phyloP scores from a whole-genome alignment of 2,329 filamentous ascomycete species.

The Cephalotrichum gorgonifer region DNA sequence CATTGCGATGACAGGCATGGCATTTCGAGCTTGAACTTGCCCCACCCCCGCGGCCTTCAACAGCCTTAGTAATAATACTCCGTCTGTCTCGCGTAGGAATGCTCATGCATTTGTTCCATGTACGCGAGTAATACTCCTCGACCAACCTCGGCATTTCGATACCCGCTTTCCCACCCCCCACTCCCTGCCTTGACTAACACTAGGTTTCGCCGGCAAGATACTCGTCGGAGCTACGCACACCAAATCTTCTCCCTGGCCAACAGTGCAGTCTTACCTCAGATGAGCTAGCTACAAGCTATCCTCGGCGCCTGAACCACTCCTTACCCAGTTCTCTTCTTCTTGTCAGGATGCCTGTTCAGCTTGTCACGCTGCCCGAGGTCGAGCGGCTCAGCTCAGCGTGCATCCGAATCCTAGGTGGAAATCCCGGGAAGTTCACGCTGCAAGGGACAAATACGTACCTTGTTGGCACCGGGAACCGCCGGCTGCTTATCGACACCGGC shows the following conservation, averaged over 20 bases:
- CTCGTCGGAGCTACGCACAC: too few species aligned
- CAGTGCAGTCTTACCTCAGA: too few species aligned
- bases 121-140: too few species aligned
- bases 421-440: slow-evolving; percentile 71
- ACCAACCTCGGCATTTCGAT: too few species aligned
- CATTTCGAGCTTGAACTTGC: too few species aligned
- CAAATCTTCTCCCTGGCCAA: too few species aligned
- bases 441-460: slow-evolving; percentile 93
- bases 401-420: slow-evolving; percentile 79
- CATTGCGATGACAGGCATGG: not conserved
- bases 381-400: slow-evolving; percentile 68
- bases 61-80: not conserved
- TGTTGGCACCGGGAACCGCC: slow-evolving; percentile 60
- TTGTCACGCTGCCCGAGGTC: slow-evolving; percentile 59
- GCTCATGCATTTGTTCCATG: too few species aligned
- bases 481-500: slow-evolving; percentile 84
- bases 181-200: too few species aligned
- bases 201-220: too few species aligned
- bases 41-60: not conserved
- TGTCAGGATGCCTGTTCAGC: slow-evolving; percentile 45
- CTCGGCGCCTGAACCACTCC: not conserved
- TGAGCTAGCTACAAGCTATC: not conserved
- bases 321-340: not conserved
- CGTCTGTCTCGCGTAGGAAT: not conserved
- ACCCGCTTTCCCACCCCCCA: too few species aligned